These are phyloP conservation scores for Pulveroboletus sp. DNA, from an alignment of 768 basidiomycete genomes.

Conservation along the genomic window DNA sequence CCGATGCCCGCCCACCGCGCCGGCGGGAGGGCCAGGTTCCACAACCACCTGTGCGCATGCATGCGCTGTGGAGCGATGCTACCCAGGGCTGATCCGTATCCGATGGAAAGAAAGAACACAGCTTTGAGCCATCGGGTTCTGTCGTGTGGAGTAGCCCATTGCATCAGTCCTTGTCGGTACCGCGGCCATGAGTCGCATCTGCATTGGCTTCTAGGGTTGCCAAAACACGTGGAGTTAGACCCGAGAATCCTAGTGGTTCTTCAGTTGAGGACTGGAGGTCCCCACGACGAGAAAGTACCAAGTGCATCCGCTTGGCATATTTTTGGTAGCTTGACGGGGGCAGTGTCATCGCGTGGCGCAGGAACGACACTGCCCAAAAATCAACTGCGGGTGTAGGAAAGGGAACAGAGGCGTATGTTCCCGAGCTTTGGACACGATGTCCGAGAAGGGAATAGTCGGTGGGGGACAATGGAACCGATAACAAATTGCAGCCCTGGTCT, in stretches of 20 bases:
- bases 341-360: not conserved
- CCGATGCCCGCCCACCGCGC: too few species aligned
- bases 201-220: not conserved
- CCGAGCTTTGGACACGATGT: not conserved
- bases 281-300: not conserved
- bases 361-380: not conserved
- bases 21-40: too few species aligned
- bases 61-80: not conserved
- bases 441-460: not conserved
- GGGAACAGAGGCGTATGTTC: not conserved
- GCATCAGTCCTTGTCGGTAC: not conserved
- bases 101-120: too few species aligned
- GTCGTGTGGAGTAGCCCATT: not conserved
- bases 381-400: not conserved
- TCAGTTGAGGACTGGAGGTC: not conserved
- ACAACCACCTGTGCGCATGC: too few species aligned
- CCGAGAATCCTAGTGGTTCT: not conserved
- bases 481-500: not conserved
- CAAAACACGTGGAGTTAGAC: not conserved
- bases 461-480: slow-evolving; percentile 2
- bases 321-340: not conserved
- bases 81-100: too few species aligned
- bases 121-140: not conserved
- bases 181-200: not conserved
- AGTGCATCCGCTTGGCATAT: not conserved